Conservation (phyloP, 164 flowering plant species). For the Nelumbo lutea region DNA sequence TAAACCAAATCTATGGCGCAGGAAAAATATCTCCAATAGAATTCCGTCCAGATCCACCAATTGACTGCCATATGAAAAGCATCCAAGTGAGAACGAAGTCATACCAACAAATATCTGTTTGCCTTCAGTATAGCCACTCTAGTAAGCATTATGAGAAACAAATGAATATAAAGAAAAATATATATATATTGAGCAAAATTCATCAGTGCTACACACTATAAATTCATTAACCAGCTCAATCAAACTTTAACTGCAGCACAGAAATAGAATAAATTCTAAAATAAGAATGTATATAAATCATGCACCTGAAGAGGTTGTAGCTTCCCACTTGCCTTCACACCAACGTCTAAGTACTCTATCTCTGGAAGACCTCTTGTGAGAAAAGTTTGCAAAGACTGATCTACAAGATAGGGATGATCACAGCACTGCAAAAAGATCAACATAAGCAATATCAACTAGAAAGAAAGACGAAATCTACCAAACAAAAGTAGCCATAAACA, state of each 20-base stretch:
- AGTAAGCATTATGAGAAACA: too few relatives aligned
- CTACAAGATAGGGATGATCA: conserved; percentile 80
- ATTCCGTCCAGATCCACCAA: conserved; percentile 43
- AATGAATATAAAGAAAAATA: not conserved
- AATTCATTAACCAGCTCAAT: too few relatives aligned
- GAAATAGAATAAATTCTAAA: not conserved
- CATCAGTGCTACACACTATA: too few relatives aligned
- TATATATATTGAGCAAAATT: too few relatives aligned
- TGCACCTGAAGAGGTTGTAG: conserved; percentile 79
- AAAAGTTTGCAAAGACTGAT: conserved; percentile 35
- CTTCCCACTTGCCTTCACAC: conserved; percentile 85
- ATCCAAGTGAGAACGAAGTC: not conserved
- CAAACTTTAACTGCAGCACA: not conserved
- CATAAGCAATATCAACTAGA: too few relatives aligned
- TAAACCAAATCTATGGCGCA: conserved; percentile 65
- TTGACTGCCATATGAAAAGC: conserved; percentile 38
- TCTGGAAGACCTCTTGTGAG: conserved; percentile 38
- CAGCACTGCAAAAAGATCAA: conserved; percentile 55
- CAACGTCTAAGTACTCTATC: conserved; percentile 52
- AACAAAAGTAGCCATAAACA: not conserved
- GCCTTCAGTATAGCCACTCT: too few relatives aligned
- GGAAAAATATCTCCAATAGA: conserved; percentile 54
- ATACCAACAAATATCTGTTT: not conserved
- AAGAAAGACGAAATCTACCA: conserved; percentile 2
- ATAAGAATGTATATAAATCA: not conserved